phyloP scores from a whole-genome alignment of 2,329 filamentous ascomycete species.

The Fusarium nematophilum region DNA sequence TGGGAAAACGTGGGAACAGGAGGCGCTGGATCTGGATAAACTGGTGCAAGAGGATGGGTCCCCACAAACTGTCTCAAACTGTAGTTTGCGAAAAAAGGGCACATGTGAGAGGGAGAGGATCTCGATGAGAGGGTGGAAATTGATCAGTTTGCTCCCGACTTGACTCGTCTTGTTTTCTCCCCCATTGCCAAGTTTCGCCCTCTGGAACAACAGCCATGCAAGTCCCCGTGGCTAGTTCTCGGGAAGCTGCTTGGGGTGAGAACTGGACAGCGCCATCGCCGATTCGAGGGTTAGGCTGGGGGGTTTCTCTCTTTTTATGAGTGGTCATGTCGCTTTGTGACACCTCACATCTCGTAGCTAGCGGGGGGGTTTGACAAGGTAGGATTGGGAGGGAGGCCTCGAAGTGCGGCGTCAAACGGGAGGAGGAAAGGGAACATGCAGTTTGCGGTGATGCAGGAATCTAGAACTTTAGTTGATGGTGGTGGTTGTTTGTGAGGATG shows the following conservation, averaged over 20 bases:
- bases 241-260: background rate
- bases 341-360: conserved; percentile 15
- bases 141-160: background rate
- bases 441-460: conserved; percentile 12
- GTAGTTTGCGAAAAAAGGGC: background rate
- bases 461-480: conserved; percentile 13
- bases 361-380: conserved; percentile 1
- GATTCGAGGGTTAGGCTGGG: background rate
- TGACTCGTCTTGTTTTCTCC: too few species aligned
- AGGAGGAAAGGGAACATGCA: background rate
- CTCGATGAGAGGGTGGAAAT: background rate
- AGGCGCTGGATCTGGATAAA: conserved; percentile 4
- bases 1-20: background rate
- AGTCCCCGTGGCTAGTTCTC: background rate
- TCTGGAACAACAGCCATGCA: too few species aligned
- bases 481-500: background rate
- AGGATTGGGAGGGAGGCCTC: conserved; percentile 28
- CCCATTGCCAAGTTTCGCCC: too few species aligned
- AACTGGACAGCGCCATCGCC: background rate
- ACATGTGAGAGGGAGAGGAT: background rate
- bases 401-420: background rate
- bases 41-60: conserved; percentile 4
- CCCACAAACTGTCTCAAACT: too few species aligned
- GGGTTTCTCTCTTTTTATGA: too few species aligned
- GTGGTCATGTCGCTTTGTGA: conserved; percentile 26